Conservation (phyloP, 1,284 basidiomycete species). For the Ceratorhiza oryzae-sativae region DNA sequence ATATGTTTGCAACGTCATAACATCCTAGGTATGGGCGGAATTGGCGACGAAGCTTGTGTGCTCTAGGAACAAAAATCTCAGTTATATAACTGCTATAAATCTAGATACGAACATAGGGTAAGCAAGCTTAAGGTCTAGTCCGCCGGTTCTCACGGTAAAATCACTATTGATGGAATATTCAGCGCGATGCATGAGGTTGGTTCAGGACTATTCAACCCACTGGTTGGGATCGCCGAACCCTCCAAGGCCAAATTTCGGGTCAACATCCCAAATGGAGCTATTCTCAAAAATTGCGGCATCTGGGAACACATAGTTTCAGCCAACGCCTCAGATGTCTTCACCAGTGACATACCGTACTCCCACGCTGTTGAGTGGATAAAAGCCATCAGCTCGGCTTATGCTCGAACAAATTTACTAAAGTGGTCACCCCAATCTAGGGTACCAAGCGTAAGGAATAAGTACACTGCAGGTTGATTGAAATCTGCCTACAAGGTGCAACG, state of each 20-base stretch:
- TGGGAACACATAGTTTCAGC: neutral
- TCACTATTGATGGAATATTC: neutral
- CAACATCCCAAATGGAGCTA: slow-evolving; percentile 8
- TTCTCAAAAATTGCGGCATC: slow-evolving; percentile 4
- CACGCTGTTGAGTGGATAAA: neutral
- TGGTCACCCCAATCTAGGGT: slow-evolving; percentile 12
- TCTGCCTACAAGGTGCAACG: slow-evolving; percentile 14
- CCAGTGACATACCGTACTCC: slow-evolving; percentile 2
- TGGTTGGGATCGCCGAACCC: slow-evolving; percentile 14
- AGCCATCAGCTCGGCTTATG: neutral
- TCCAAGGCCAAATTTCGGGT: neutral
- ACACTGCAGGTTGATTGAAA: neutral
- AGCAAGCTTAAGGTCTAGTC: neutral
- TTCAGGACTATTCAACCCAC: neutral
- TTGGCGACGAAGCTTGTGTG: slow-evolving; percentile 21
- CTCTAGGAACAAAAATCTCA: neutral
- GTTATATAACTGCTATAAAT: neutral
- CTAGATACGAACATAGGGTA: slow-evolving; percentile 5
- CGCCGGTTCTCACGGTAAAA: slow-evolving; percentile 7
- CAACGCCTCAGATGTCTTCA: neutral
- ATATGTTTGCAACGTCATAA: neutral
- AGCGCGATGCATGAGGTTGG: neutral
- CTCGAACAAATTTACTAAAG: neutral
- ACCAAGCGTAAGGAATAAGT: neutral
- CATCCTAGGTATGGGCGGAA: neutral